Percentiles rank a stretch among this genome's conserved stretches.
Evolutionary conservation across 176 grass and related monocot species (phyloP).

Genomic region (Olyra latifolia): DNA sequence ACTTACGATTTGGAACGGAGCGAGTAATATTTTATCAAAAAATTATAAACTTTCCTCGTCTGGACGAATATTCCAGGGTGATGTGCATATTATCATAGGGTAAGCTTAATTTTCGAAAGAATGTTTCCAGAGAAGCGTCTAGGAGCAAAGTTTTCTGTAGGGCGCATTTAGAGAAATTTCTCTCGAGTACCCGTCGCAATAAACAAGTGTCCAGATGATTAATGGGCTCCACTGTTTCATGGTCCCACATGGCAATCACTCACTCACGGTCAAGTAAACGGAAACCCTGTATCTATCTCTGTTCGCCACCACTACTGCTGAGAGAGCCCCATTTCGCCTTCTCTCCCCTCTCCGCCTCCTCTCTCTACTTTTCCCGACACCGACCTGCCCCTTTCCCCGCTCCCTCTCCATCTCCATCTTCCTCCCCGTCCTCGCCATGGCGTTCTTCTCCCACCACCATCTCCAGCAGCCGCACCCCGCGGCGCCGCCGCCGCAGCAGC

Average conservation of each 20-base stretch:
- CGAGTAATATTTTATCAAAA: too few species aligned
- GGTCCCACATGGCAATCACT: background rate
- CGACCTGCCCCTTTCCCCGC: conserved; percentile 27
- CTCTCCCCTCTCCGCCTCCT: background rate
- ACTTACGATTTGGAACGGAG: too few species aligned
- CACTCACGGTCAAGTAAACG: background rate
- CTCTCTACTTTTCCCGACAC: background rate
- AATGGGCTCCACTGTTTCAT: background rate
- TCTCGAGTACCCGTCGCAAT: background rate
- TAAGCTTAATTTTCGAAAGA: background rate
- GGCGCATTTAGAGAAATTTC: background rate
- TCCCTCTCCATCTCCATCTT: background rate
- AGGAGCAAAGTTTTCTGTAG: background rate
- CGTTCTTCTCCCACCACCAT: conserved; percentile 77
- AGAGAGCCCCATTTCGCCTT: conserved; percentile 4
- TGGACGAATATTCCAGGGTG: too few species aligned
- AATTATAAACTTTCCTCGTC: too few species aligned
- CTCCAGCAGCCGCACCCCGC: conserved; percentile 61
- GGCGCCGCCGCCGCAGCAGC: conserved; percentile 40
- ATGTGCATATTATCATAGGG: too few species aligned
- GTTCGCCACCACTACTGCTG: background rate
- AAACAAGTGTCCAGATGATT: background rate
- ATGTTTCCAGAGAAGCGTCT: background rate
- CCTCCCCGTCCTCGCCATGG: conserved; percentile 50
- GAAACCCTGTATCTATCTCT: background rate